Evolutionary conservation across 805 yeast genomes (phyloP), one percentile per base, ranked within the genome.

Genomic region (Torulaspora microellipsoides): DNA sequence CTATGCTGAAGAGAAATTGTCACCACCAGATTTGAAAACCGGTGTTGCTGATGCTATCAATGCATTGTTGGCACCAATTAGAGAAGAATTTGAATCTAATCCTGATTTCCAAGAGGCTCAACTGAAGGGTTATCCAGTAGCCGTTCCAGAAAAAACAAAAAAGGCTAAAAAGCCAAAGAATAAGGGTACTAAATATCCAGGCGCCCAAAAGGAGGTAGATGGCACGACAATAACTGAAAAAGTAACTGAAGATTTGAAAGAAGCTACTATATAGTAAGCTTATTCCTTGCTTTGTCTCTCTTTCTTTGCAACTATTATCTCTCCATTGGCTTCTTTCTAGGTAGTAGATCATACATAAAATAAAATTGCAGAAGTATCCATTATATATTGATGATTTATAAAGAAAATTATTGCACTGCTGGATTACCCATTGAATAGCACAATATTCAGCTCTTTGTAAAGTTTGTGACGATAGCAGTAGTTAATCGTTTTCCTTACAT

Each of bases 111-210:
- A 78, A 66, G 85, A 80, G 47, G 81, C 90, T 34, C 78, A 77
- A 57, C 74, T 66, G 12, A 77, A 80, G 60, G 99, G 96, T 34
- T 93, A 93, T 71, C 96, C 97, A 39, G 83, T 76, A 2, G 85
- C 76, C 10, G 78, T 71, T 13, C 73, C 70, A 34, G 78, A 76
- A 54, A 73, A 76, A 62, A 78, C 77, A 56, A 77, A 77, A 70
- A 78, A 77, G 64, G 84, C 78, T 64, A 85, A 80, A 66, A 85
- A 80, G 61, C 84, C 80, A 61, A 89, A 89, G 73, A 80, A 86
- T 63, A 87, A 88, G 69, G 98, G 98, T 49, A 62, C 88, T n/a
- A 78, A 78, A 67, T 87, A 85, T 75, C 96, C 96, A 33, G 96
- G 95, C 55, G 74, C 71, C 34, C 56, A 52, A 13, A 48, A 10